These are phyloP conservation scores for Apiospora hydei DNA, from an alignment of 2,329 filamentous ascomycete species.

Conservation along the genomic window DNA sequence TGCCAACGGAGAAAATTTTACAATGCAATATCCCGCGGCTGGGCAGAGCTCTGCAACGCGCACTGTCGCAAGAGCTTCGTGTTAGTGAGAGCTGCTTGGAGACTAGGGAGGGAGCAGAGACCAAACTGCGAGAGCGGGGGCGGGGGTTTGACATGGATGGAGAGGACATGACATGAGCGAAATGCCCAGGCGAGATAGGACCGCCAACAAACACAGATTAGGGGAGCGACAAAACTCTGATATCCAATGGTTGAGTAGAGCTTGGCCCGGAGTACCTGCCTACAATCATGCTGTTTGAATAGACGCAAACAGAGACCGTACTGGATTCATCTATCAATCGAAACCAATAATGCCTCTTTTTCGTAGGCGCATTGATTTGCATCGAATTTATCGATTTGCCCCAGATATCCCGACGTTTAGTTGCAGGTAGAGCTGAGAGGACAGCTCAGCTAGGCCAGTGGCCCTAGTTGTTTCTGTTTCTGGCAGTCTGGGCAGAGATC, in stretches of 20 bases:
- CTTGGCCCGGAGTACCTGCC: too few species aligned
- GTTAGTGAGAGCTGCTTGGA: constrained; percentile 19
- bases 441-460: not conserved
- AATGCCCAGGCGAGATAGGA: not conserved
- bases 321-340: too few species aligned
- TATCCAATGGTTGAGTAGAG: constrained; percentile 8
- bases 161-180: not conserved
- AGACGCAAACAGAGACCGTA: too few species aligned
- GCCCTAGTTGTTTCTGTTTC: not conserved
- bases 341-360: too few species aligned
- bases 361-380: not conserved
- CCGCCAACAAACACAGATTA: constrained; percentile 2
- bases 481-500: too few species aligned
- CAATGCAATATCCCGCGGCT: not conserved
- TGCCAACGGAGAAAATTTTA: constrained; percentile 15
- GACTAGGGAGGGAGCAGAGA: not conserved
- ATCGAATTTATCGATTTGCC: not conserved
- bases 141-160: constrained; percentile 2
- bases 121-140: not conserved
- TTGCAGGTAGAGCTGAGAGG: not conserved
- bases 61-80: constrained; percentile 15
- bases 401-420: not conserved
- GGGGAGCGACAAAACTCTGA: constrained; percentile 5
- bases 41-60: not conserved
- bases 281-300: too few species aligned